phyloP scores from a whole-genome alignment of 179 eudicot genomes.

The Silene noctiflora region DNA sequence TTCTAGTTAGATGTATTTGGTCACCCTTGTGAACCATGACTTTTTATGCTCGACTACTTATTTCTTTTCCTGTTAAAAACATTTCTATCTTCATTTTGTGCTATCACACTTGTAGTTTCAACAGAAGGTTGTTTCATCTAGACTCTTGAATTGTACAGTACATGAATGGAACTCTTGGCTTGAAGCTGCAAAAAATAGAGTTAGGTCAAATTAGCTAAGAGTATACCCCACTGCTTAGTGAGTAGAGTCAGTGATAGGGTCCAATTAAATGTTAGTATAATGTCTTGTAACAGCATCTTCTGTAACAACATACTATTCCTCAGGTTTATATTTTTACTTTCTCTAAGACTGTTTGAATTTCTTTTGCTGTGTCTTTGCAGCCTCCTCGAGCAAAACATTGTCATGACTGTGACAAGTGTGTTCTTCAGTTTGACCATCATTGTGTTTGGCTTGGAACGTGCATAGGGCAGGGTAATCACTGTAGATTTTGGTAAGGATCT shows the following conservation, averaged over 20 bases:
- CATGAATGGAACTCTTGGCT: background rate
- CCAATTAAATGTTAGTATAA: background rate
- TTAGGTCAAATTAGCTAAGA: background rate
- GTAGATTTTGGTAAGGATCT: slow-evolving; percentile 73
- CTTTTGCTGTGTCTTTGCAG: slow-evolving; percentile 44
- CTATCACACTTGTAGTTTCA: background rate
- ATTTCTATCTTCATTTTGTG: background rate
- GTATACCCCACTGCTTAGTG: background rate
- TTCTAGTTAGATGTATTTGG: too few species aligned
- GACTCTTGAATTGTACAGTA: background rate
- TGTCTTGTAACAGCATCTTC: background rate
- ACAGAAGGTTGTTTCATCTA: background rate
- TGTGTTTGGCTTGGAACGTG: slow-evolving; percentile 99
- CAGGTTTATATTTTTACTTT: background rate
- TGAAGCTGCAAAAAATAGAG: background rate
- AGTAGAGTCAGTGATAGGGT: slow-evolving; percentile 1
- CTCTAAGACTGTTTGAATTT: slow-evolving; percentile 10
- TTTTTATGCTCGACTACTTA: background rate
- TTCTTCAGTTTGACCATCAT: slow-evolving; percentile 98
- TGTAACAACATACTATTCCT: background rate
- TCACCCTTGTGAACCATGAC: too few species aligned
- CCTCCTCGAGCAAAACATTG: slow-evolving; percentile 99
- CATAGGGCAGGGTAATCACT: slow-evolving; percentile 92
- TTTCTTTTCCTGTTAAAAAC: background rate
- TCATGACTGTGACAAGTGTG: slow-evolving; percentile 93